Percentiles rank a stretch among this genome's conserved stretches.
Conservation (phyloP, 2,329 filamentous ascomycete genomes). For the Fusarium dlaminii region DNA sequence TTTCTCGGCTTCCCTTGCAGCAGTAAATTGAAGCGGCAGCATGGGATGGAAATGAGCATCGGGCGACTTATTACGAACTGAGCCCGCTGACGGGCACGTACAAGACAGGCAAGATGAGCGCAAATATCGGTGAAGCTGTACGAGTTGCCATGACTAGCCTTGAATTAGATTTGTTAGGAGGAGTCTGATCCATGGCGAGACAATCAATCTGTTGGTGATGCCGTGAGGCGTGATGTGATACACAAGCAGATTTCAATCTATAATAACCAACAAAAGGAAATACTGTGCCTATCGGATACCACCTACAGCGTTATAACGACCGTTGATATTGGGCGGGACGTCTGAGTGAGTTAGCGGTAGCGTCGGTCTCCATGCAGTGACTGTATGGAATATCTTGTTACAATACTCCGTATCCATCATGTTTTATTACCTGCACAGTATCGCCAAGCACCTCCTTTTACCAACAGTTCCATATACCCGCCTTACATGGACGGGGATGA, state of each 20-base stretch:
- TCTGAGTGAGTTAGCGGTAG: conserved; percentile 19
- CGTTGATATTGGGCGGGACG: conserved; percentile 13
- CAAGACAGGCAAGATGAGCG: conserved; percentile 14
- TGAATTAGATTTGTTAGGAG: conserved; percentile 13
- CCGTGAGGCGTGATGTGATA: conserved; percentile 19
- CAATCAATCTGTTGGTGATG: conserved; percentile 28
- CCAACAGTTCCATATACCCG: conserved; percentile 35
- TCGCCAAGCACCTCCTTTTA: conserved; percentile 43
- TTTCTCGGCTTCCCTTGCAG: conserved; percentile 39
- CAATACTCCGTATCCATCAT: conserved; percentile 9
- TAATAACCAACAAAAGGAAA: background rate
- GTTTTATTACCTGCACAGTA: conserved; percentile 21
- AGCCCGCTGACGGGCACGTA: conserved; percentile 23
- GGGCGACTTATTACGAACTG: conserved; percentile 9
- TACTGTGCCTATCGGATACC: background rate
- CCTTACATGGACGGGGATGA: conserved; percentile 26
- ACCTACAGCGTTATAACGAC: conserved; percentile 3
- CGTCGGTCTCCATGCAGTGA: conserved; percentile 25
- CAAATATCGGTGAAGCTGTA: conserved; percentile 35
- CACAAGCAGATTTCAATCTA: conserved; percentile 26
- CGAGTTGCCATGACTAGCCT: background rate
- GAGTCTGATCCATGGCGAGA: conserved; percentile 26
- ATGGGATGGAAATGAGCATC: conserved; percentile 40
- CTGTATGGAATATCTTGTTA: conserved; percentile 27
- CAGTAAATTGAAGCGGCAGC: conserved; percentile 32